Conservation (phyloP, 371 early-diverging fungal species). For the Apophysomyces variabilis region DNA sequence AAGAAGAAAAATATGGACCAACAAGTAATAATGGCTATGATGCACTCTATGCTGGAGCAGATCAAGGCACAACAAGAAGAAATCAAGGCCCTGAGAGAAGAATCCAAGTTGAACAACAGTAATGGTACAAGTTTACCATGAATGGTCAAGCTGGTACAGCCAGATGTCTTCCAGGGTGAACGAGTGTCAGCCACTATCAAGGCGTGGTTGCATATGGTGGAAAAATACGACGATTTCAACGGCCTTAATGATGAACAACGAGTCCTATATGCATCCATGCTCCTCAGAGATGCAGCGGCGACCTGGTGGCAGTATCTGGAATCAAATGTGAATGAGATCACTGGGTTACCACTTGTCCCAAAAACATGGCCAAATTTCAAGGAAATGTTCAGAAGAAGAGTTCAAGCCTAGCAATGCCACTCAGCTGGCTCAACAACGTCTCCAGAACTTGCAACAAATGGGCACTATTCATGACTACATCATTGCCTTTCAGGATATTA, state of each 20-base stretch:
- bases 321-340: background rate
- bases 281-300: background rate
- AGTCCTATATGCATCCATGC: background rate
- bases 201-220: background rate
- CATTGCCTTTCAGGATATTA: background rate
- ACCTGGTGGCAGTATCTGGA: background rate
- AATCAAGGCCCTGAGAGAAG: slow-evolving; percentile 2
- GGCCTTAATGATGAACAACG: background rate
- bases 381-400: background rate
- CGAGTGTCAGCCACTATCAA: background rate
- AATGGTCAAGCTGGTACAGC: background rate
- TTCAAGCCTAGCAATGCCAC: background rate
- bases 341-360: background rate
- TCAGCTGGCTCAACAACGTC: background rate
- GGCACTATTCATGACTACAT: background rate
- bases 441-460: background rate
- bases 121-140: background rate
- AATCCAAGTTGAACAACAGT: too few relatives aligned
- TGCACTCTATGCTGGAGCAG: slow-evolving; percentile 11
- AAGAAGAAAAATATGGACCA: background rate
- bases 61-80: slow-evolving; percentile 11
- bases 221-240: background rate
- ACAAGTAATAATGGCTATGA: background rate
- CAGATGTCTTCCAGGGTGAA: background rate
- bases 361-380: background rate